phyloP scores from a whole-genome alignment of 2,329 filamentous ascomycete genomes.

The Epichloe gansuensis region DNA sequence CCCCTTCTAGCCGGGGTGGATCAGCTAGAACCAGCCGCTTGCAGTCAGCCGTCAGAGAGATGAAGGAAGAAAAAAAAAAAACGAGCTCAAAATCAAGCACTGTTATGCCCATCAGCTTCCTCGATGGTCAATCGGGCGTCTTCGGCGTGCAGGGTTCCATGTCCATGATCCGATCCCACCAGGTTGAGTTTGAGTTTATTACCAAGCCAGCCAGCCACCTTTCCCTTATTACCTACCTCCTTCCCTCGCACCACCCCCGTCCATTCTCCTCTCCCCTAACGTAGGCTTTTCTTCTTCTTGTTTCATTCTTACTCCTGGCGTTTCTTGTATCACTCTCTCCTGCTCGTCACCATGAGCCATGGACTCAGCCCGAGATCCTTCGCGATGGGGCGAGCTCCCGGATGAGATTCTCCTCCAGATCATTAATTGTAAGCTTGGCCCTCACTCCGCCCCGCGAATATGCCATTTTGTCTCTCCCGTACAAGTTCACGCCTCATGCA shows the following conservation, averaged over 20 bases:
- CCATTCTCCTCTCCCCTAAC: background rate
- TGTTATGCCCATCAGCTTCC: background rate
- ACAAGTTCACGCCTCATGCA: background rate
- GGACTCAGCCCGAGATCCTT: slow-evolving; percentile 12
- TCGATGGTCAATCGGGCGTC: too few relatives aligned
- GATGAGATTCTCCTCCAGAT: slow-evolving; percentile 53
- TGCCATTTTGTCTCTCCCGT: background rate
- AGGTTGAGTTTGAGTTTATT: too few relatives aligned
- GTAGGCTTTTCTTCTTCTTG: background rate
- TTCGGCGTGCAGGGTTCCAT: background rate
- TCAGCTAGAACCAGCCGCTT: background rate
- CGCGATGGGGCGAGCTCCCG: slow-evolving; percentile 38
- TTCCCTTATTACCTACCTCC: background rate
- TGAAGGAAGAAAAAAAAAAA: too few relatives aligned
- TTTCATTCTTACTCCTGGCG: background rate
- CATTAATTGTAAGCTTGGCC: slow-evolving; percentile 39
- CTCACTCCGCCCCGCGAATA: background rate
- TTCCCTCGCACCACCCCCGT: background rate
- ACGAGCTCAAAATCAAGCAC: too few relatives aligned
- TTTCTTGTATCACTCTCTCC: background rate
- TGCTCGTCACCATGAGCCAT: slow-evolving; percentile 15
- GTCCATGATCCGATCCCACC: background rate
- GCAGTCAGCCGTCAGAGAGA: background rate
- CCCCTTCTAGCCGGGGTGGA: too few relatives aligned
- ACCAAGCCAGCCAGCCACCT: background rate